Conservation (phyloP, 2,329 filamentous ascomycete genomes). For the Metarhizium anisopliae region DNA sequence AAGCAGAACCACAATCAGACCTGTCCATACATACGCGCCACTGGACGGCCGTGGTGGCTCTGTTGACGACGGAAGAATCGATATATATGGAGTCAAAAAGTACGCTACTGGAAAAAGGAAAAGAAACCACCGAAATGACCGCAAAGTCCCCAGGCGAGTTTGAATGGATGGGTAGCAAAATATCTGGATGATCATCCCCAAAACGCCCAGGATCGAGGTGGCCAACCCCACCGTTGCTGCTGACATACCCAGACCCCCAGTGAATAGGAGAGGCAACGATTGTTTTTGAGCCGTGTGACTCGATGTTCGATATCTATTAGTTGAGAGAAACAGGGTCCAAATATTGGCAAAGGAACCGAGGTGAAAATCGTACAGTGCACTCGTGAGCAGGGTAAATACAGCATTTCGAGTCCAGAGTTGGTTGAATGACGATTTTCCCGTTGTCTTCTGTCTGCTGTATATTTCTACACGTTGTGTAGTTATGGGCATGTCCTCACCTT, state of each 20-base stretch:
- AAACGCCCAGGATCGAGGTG: slow-evolving; percentile 58
- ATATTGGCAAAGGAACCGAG: slow-evolving; percentile 60
- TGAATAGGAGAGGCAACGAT: slow-evolving; percentile 43
- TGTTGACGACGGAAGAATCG: slow-evolving; percentile 46
- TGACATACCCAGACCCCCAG: slow-evolving; percentile 58
- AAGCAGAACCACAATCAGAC: slow-evolving; percentile 52
- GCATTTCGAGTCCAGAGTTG: slow-evolving; percentile 39
- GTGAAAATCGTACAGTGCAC: slow-evolving; percentile 64
- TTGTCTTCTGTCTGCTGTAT: background rate
- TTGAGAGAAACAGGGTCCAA: slow-evolving; percentile 61
- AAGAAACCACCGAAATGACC: slow-evolving; percentile 56
- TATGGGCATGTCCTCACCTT: background rate
- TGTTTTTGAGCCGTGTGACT: slow-evolving; percentile 22
- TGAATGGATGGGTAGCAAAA: slow-evolving; percentile 60
- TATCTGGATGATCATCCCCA: slow-evolving; percentile 62
- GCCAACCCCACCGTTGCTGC: slow-evolving; percentile 59
- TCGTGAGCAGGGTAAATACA: slow-evolving; percentile 46
- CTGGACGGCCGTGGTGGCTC: slow-evolving; percentile 33
- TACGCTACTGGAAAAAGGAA: slow-evolving; percentile 61
- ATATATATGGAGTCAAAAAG: slow-evolving; percentile 56
- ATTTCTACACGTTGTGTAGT: background rate
- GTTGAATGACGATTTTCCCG: slow-evolving; percentile 25
- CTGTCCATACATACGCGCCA: slow-evolving; percentile 47
- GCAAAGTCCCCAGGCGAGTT: slow-evolving; percentile 54
- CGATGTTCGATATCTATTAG: slow-evolving; percentile 36